Evolutionary conservation across 441 rosid genomes (phyloP).

Genomic region (Pelargonium myrrhifolium): DNA sequence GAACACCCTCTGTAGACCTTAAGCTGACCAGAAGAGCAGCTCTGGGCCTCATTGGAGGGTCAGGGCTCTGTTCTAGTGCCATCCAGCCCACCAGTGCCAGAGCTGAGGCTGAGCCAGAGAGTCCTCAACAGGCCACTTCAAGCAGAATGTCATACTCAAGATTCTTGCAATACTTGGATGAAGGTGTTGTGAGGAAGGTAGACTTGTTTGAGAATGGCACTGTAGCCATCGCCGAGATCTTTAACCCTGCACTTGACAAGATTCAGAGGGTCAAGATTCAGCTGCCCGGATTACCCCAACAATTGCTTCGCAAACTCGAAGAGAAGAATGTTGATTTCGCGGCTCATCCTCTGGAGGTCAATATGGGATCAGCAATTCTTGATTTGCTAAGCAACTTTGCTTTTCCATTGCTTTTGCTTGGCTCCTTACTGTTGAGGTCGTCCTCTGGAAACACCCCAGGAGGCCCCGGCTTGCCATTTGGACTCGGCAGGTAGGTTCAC

Average conservation of each 20-base stretch:
- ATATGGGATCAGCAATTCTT: constrained; percentile 41
- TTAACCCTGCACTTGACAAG: constrained; percentile 37
- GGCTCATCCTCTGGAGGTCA: constrained; percentile 48
- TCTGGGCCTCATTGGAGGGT: constrained; percentile 31
- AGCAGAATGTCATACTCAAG: constrained; percentile 52
- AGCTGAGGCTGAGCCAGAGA: constrained; percentile 40
- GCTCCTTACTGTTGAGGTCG: constrained; percentile 38
- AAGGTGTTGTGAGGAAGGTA: constrained; percentile 51
- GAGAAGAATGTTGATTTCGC: constrained; percentile 64
- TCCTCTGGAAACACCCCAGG: constrained; percentile 36
- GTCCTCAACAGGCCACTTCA: constrained; percentile 44
- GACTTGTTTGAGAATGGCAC: constrained; percentile 70
- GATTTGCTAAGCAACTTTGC: constrained; percentile 52
- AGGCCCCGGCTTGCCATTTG: constrained; percentile 67
- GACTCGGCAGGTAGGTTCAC: constrained; percentile 61
- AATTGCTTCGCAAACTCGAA: constrained; percentile 52
- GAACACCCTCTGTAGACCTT: constrained; percentile 17
- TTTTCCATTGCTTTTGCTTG: constrained; percentile 56
- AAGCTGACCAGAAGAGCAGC: constrained; percentile 40
- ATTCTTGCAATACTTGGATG: constrained; percentile 54
- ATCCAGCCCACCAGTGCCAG: constrained; percentile 17
- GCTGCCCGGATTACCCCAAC: constrained; percentile 55
- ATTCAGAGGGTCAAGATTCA: constrained; percentile 59
- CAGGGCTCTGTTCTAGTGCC: neutral
- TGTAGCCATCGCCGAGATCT: constrained; percentile 56